Conservation (phyloP, 2,329 filamentous ascomycete species). For the Spiromastix sp. region DNA sequence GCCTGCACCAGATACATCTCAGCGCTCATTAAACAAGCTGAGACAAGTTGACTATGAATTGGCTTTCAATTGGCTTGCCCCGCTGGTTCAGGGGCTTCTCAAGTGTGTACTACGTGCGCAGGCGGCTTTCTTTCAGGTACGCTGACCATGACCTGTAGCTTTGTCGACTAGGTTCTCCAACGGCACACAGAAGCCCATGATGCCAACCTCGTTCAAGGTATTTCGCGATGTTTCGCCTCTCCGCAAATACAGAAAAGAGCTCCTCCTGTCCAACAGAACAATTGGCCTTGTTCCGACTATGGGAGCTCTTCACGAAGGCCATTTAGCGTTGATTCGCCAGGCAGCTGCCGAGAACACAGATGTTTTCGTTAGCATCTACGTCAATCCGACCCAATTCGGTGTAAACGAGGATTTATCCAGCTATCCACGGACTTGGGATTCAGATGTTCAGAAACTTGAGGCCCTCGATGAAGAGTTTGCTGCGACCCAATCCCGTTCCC, state of each 20-base stretch:
- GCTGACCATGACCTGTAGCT: constrained; percentile 8
- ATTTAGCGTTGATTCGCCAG: constrained; percentile 72
- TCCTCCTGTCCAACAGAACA: constrained; percentile 56
- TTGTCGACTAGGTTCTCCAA: constrained; percentile 6
- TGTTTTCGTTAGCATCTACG: constrained; percentile 84
- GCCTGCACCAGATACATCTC: too few relatives aligned
- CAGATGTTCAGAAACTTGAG: constrained; percentile 59
- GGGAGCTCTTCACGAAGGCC: constrained; percentile 91
- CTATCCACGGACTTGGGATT: constrained; percentile 83
- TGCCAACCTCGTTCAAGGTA: constrained; percentile 35
- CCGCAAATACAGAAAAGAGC: constrained; percentile 57
- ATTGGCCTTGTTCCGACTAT: constrained; percentile 92
- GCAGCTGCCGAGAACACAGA: constrained; percentile 77
- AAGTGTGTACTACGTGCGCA: constrained; percentile 13
- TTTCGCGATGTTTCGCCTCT: constrained; percentile 66
- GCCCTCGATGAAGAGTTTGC: constrained; percentile 62
- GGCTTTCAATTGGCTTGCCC: background rate
- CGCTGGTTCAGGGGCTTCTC: constrained; percentile 13
- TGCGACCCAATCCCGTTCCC: constrained; percentile 37
- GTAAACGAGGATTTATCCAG: constrained; percentile 74
- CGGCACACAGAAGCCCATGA: constrained; percentile 5
- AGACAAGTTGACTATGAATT: too few relatives aligned
- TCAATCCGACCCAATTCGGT: constrained; percentile 96
- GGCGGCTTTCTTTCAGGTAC: constrained; percentile 10
- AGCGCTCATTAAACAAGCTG: too few relatives aligned